Base-by-base conservation (phyloP, 2,329 filamentous ascomycete species). In the Tolypocladium ophioglossoides region DNA sequence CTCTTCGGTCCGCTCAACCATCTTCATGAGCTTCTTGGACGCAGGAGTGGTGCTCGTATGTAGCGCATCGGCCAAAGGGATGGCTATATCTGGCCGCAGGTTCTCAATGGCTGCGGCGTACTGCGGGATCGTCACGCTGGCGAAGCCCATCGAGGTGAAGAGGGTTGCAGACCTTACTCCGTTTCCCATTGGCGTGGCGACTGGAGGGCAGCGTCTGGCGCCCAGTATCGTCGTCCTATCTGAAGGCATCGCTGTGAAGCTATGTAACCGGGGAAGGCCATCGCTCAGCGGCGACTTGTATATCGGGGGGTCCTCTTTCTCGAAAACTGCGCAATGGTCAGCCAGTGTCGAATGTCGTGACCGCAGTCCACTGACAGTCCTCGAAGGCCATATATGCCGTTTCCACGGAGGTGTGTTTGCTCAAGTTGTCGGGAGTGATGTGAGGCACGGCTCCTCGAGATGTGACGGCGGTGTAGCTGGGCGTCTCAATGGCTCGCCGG, bases 361-460 rank as follows among this genome's bases (percentile, higher is more conserved):
- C 30, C 34, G n/a, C 24, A 14, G 10, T 12, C 6, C 4, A 71
- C 87, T 71, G 78, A 96, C 94, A 97, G 70, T 99, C 94, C 76
- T 99, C 94, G 32, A 97, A 74, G 0, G 87, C 89, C 64, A 94
- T 75, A 66, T 95, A 95, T 3, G 89, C 77, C 30, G 87, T 87
- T 32, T 75, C 74, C 56, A 95, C 76, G 6, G 78, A 68, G 1
- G 85, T 84, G 63, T 86, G 76, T 54, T 82, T 84, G 41, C 72
- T 68, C 59, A 94, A 76, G 57, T 87, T 87, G 74, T 99, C 94
- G 40, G 91, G 91, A 3, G 91, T 88, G 59, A 99, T 72, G 72
- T 99, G 94, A 52, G 94, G 91, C 38, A 97, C 75, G 1, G 82
- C 82, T 24, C 94, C 94, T 63, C 94, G 82, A 37, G 94, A 96